A percentile compares a stretch with the other conserved stretches of the same genome.
phyloP scores from a whole-genome alignment of 768 basidiomycete species.

The Pulveroboletus sp. region DNA sequence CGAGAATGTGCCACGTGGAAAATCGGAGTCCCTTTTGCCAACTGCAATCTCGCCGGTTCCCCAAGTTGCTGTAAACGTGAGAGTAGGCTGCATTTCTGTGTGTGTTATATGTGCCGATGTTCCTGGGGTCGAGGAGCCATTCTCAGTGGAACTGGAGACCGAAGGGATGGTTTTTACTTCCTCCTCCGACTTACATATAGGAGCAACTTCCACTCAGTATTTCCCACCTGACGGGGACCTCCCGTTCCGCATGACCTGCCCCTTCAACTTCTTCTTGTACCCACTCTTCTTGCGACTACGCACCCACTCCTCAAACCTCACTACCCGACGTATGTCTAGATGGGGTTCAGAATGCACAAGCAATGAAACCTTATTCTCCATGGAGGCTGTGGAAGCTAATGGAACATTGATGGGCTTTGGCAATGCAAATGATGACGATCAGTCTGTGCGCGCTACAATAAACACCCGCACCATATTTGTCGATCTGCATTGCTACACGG shows the following conservation, averaged over 20 bases:
- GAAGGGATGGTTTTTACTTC: conserved; percentile 45
- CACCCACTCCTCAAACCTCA: conserved; percentile 26
- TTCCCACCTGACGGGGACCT: conserved; percentile 33
- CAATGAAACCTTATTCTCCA: conserved; percentile 49
- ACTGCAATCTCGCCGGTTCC: conserved; percentile 41
- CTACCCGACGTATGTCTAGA: conserved; percentile 26
- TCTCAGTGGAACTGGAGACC: conserved; percentile 52
- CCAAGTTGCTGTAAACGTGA: conserved; percentile 42
- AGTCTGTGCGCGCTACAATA: conserved; percentile 35
- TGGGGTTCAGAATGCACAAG: conserved; percentile 36
- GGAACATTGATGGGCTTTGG: conserved; percentile 46
- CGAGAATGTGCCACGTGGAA: conserved; percentile 8
- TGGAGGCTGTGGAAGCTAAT: conserved; percentile 51
- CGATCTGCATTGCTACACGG: conserved; percentile 47
- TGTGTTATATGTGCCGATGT: conserved; percentile 47
- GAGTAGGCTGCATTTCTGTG: conserved; percentile 45
- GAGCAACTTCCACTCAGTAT: conserved; percentile 14
- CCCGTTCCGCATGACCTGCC: conserved; percentile 42
- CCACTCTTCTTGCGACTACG: conserved; percentile 54
- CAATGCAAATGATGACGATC: conserved; percentile 44
- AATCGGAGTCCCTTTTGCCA: conserved; percentile 21
- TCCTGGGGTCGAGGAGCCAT: conserved; percentile 37
- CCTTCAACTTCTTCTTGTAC: conserved; percentile 39
- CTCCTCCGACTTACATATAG: conserved; percentile 39
- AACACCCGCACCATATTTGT: conserved; percentile 40